phyloP scores from a whole-genome alignment of 2,329 filamentous ascomycete genomes.

The Falciphora oryzae region DNA sequence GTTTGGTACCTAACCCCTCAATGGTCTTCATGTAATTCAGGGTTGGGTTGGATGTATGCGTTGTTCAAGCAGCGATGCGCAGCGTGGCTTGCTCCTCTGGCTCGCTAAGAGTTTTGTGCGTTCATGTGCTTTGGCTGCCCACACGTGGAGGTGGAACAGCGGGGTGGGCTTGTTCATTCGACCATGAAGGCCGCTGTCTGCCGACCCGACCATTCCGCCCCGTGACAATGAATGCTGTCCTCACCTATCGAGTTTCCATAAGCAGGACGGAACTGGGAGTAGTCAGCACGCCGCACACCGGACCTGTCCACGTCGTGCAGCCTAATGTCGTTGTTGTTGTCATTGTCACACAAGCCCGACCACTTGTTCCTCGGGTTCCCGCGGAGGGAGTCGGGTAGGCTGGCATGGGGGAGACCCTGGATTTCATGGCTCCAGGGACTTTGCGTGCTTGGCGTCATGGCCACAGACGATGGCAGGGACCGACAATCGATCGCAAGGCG shows the following conservation, averaged over 20 bases:
- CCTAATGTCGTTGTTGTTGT: neutral
- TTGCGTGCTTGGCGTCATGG: neutral
- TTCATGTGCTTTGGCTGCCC: neutral
- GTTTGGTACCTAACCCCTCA: slow-evolving; percentile 1
- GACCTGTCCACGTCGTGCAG: neutral
- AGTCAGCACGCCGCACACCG: neutral
- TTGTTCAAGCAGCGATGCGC: neutral
- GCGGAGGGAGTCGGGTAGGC: neutral
- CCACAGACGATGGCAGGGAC: neutral
- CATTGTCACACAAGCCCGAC: neutral
- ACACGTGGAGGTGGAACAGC: neutral
- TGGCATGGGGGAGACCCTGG: neutral
- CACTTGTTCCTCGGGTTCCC: neutral
- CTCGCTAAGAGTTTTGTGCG: neutral
- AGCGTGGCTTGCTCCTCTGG: neutral
- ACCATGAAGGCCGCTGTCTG: neutral
- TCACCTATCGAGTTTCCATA: neutral
- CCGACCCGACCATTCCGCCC: neutral
- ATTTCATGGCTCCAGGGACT: neutral
- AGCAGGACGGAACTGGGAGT: no score
- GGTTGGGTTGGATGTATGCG: neutral
- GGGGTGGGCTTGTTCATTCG: neutral
- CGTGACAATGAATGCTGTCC: neutral
- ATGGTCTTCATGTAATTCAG: neutral
- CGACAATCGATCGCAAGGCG: neutral